Evolutionary conservation across 2,329 filamentous ascomycete species (phyloP), one percentile per base, ranked within the genome.

Genomic region (Lecanicillium sp.): DNA sequence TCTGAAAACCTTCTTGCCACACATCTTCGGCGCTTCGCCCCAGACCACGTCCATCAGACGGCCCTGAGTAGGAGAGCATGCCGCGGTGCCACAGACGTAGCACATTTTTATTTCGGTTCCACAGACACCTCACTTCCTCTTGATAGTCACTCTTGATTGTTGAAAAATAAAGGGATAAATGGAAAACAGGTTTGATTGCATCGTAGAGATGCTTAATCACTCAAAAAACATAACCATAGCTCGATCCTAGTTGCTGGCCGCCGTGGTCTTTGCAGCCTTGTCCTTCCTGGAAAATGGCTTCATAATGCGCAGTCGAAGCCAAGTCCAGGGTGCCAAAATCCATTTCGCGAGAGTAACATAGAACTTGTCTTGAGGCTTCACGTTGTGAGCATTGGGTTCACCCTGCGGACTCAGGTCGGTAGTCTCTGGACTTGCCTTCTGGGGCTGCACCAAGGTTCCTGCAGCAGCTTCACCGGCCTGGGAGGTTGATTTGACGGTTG

Each of bases 241-340:
- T 34, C 14, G 17, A 30, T 35, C 35, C 25, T 41, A 41, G 15
- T 34, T 33, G 39, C 39, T 41, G 22, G 25, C 35, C 30, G 33
- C 39, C 11, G 39, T 27, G 18, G 17, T 22, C 15, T 22, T 22
- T 25, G 29, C 13, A 14, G 41, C 11, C 18, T 37, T 36, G 13
- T 19, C 22, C 29, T n/a, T 11, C 37, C 37, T 37, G 33, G 33
- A 29, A 36, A 42, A 42, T 4, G 37, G 20, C 25, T 37, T 43
- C 1, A 35, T 19, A 5, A 35, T 17, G 7, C 19, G 17, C 8
- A 33, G 35, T 18, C 41, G 41, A 14, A 43, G 29, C 41, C 41
- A 43, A n/a, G 33, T 18, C 31, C 36, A 37, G 12, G 41, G 41
- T 18, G 41, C 39, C 10, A 43, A 13, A 19, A 43, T 40, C 41